phyloP scores from a whole-genome alignment of 2,329 filamentous ascomycete genomes.

The Thielaviopsis musarum region DNA sequence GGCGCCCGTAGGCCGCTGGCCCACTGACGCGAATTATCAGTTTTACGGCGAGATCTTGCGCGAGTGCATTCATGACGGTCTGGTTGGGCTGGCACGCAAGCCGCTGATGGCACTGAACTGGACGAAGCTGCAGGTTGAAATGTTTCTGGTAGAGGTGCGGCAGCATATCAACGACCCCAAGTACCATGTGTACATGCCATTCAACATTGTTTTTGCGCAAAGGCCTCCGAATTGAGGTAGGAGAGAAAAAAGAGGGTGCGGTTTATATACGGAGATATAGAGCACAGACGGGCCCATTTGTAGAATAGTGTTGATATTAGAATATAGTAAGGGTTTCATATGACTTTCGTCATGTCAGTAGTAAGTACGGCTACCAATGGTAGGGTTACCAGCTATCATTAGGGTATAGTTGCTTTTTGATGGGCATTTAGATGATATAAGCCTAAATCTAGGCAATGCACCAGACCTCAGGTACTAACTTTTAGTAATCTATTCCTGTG shows the following conservation, averaged over 20 bases:
- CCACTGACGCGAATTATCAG: constrained; percentile 22
- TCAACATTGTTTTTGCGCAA: constrained; percentile 22
- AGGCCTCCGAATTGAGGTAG: constrained; percentile 18
- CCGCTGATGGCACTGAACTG: constrained; percentile 25
- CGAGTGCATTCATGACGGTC: constrained; percentile 25
- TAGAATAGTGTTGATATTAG: too few species aligned
- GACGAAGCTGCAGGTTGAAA: constrained; percentile 26
- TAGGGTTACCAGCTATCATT: too few species aligned
- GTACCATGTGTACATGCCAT: constrained; percentile 25
- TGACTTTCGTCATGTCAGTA: too few species aligned
- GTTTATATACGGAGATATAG: neutral
- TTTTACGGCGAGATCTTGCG: constrained; percentile 30
- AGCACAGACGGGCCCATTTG: neutral
- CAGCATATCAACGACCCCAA: constrained; percentile 22
- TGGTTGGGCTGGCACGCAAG: constrained; percentile 23
- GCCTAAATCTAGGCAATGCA: too few species aligned
- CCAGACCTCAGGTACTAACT: too few species aligned
- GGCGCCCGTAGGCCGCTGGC: constrained; percentile 32
- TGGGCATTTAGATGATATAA: too few species aligned
- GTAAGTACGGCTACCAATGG: too few species aligned
- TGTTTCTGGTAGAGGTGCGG: constrained; percentile 27
- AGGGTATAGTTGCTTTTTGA: too few species aligned
- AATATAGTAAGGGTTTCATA: too few species aligned
- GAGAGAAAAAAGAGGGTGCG: neutral
- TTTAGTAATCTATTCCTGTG: too few species aligned